A percentile compares a stretch with the other conserved stretches of the same genome.
These are phyloP conservation scores for Candida sphagnicola DNA, from an alignment of 805 yeast genomes.

Conservation along the genomic window DNA sequence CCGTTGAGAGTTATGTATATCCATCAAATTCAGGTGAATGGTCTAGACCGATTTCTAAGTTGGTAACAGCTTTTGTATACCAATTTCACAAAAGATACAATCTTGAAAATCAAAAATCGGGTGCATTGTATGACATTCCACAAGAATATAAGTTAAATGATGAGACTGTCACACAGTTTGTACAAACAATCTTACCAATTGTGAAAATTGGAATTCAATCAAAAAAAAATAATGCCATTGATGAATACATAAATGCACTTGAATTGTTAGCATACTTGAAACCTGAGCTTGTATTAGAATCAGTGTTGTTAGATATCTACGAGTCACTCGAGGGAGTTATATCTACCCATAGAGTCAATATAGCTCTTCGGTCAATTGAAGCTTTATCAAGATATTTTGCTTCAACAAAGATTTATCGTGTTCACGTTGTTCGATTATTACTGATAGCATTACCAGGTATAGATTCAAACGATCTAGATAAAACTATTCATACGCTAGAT, in stretches of 20 bases:
- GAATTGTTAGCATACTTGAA: constrained; percentile 61
- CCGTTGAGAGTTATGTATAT: constrained; percentile 78
- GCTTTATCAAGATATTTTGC: constrained; percentile 67
- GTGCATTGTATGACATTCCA: constrained; percentile 21
- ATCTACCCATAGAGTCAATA: constrained; percentile 74
- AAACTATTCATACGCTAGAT: constrained; percentile 66
- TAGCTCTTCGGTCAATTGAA: constrained; percentile 66
- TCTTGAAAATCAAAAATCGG: constrained; percentile 41
- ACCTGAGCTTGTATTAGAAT: constrained; percentile 52
- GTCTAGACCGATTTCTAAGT: constrained; percentile 66
- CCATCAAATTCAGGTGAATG: constrained; percentile 94
- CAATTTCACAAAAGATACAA: constrained; percentile 57
- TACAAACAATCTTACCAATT: constrained; percentile 49
- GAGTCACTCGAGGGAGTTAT: constrained; percentile 65
- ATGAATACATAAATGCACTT: constrained; percentile 55
- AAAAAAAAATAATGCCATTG: constrained; percentile 53
- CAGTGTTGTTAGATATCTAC: constrained; percentile 67
- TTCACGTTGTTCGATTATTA: constrained; percentile 74
- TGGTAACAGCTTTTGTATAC: constrained; percentile 56
- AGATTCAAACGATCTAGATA: constrained; percentile 79
- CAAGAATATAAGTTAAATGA: constrained; percentile 27
- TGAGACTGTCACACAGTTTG: constrained; percentile 40
- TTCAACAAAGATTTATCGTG: constrained; percentile 56
- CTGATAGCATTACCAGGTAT: constrained; percentile 73
- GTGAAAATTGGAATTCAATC: constrained; percentile 74